Evolutionary conservation across 2,329 filamentous ascomycete genomes (phyloP).

Genomic region (Claviceps quebecensis): DNA sequence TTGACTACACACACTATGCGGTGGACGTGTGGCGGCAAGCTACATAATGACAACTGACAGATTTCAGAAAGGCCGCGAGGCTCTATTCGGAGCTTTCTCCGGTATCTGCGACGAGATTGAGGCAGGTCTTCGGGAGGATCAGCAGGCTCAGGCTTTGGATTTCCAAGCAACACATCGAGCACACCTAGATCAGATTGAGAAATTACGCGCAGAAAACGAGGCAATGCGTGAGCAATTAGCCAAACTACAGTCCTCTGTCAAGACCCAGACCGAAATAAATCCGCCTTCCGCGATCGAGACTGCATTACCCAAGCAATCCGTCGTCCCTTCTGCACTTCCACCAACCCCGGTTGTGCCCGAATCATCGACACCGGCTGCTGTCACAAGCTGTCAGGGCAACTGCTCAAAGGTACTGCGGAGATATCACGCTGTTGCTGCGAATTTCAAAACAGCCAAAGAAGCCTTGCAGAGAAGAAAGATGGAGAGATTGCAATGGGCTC

Average conservation of each 20-base stretch:
- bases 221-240: conserved; percentile 24
- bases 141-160: background rate
- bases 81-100: conserved; percentile 26
- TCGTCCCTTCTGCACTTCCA: background rate
- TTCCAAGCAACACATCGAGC: background rate
- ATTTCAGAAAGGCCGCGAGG: conserved; percentile 24
- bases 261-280: background rate
- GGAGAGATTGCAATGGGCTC: conserved; percentile 30
- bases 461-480: conserved; percentile 26
- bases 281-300: background rate
- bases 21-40: background rate
- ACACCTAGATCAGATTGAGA: conserved; percentile 15
- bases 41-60: conserved; percentile 23
- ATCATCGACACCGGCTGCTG: conserved; percentile 12
- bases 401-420: conserved; percentile 25
- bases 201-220: conserved; percentile 29
- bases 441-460: conserved; percentile 26
- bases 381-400: conserved; percentile 11
- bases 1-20: background rate
- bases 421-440: conserved; percentile 26
- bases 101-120: conserved; percentile 25
- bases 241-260: background rate
- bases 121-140: background rate
- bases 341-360: background rate
- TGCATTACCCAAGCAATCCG: background rate